A percentile compares a stretch with the other conserved stretches of the same genome.
These are phyloP conservation scores for Pseudogymnoascus sp. DNA, from an alignment of 2,329 filamentous ascomycete genomes.

Conservation along the genomic window DNA sequence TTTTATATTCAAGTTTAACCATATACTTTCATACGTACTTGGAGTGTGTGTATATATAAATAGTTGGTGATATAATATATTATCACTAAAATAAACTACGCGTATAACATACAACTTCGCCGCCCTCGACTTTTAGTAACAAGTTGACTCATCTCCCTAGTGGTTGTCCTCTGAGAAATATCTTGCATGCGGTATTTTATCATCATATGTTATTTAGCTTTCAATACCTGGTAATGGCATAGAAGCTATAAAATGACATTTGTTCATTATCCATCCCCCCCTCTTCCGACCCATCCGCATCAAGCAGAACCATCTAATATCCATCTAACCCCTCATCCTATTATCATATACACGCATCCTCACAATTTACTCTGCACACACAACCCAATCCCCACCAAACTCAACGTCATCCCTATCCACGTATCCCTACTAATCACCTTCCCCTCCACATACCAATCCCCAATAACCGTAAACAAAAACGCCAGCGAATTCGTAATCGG, in stretches of 20 bases:
- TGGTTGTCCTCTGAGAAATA: neutral
- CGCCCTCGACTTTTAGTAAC: neutral
- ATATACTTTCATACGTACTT: neutral
- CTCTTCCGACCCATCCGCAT: neutral
- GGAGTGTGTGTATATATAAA: neutral
- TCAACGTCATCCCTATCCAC: conserved; percentile 72
- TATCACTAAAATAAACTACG: neutral
- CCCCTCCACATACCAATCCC: conserved; percentile 89
- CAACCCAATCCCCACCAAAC: conserved; percentile 71
- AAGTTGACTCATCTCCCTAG: neutral
- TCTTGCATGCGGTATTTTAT: neutral
- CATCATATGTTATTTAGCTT: neutral
- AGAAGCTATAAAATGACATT: neutral
- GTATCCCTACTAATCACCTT: conserved; percentile 87
- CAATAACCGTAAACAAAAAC: conserved; percentile 91
- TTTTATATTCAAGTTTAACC: neutral
- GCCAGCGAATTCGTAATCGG: conserved; percentile 92
- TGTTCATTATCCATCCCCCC: neutral
- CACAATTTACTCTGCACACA: conserved; percentile 64
- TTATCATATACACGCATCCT: neutral
- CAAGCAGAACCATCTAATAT: neutral
- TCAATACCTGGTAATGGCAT: neutral
- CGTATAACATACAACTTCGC: neutral
- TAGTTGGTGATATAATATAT: neutral
- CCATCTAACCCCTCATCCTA: neutral